Evolutionary conservation across 2,329 filamentous ascomycete species (phyloP), one percentile per base, ranked within the genome.

Genomic region (Grosmannia serpens): DNA sequence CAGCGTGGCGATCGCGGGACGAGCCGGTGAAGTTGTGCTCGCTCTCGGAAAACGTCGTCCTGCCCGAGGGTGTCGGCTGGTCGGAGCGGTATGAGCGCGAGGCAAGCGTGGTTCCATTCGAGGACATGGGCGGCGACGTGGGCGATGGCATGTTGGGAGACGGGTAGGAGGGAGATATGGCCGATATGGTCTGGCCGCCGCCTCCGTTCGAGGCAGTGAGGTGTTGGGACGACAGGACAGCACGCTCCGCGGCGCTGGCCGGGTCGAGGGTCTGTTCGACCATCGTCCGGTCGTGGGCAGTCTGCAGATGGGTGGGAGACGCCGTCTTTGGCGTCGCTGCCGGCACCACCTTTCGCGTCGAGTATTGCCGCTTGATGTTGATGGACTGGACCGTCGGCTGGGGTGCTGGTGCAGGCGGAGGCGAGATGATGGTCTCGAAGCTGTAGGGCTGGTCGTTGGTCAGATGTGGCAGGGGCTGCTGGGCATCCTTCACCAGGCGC

Each of bases 401-500:
- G 15, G 61, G 59, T 29, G 64, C 59, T 7, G 57, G 55, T 1
- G 55, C 57, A 1, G 61, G 54, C 1, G 62, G 63, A 4, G 64
- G 63, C 6, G 61, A 63, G 17, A 63, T 56, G 20, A 61, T 62
- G 15, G 65, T 57, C 22, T 71, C 68, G 55, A 76, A 84, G 59
- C 69, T 68, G 66, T 82, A 81, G 50, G 65, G 67, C 60, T 74
- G 74, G 58, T 64, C 63, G 61, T 66, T 75, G 60, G 65, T 73
- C 60, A 75, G 63, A 62, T 77, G 77, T 31, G 91, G 91, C 26
- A 97, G 77, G 41, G 92, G 92, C 68, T 96, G 89, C 63, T 91
- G 88, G 65, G 87, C 87, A 69, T 97, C 91, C 74, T 97, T 97
- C 66, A 86, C 88, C 67, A 96, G 84, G 62, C 91, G 89, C 67